Evolutionary conservation across 2,329 filamentous ascomycete species (phyloP).

Genomic region (Xylaria hypoxylon): DNA sequence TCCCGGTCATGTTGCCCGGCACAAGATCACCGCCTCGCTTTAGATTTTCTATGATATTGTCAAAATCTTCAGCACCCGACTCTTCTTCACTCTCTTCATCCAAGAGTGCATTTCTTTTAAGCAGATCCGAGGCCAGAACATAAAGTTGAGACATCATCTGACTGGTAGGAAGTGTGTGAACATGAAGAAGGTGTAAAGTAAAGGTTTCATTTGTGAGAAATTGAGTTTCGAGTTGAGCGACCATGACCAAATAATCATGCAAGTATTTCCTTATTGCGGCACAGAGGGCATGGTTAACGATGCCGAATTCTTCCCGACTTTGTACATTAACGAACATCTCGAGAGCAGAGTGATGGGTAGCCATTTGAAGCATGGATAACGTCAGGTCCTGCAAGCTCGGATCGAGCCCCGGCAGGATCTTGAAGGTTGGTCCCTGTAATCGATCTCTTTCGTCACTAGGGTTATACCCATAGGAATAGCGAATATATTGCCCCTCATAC

Average conservation of each 20-base stretch:
- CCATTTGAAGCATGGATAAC: slow-evolving; percentile 90
- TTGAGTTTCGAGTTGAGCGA: slow-evolving; percentile 94
- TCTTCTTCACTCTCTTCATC: slow-evolving; percentile 82
- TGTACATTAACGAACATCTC: slow-evolving; percentile 95
- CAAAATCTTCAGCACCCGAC: slow-evolving; percentile 83
- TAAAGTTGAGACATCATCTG: slow-evolving; percentile 95
- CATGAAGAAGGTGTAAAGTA: slow-evolving; percentile 90
- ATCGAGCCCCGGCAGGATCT: slow-evolving; percentile 84
- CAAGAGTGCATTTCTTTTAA: slow-evolving; percentile 87
- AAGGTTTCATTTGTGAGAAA: slow-evolving; percentile 89
- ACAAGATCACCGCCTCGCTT: slow-evolving; percentile 86
- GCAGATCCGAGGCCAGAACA: slow-evolving; percentile 84
- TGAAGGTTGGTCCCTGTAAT: slow-evolving; percentile 83
- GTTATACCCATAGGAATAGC: slow-evolving; percentile 84
- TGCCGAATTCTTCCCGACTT: slow-evolving; percentile 90
- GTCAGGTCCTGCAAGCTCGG: slow-evolving; percentile 91
- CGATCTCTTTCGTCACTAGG: slow-evolving; percentile 87
- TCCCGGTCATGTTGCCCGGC: slow-evolving; percentile 81
- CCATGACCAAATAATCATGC: slow-evolving; percentile 92
- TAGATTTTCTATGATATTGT: slow-evolving; percentile 91
- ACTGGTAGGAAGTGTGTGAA: slow-evolving; percentile 89
- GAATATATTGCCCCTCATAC: slow-evolving; percentile 97
- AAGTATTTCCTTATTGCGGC: slow-evolving; percentile 92
- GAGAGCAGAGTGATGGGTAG: slow-evolving; percentile 90
- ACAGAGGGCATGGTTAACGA: slow-evolving; percentile 94